A percentile compares a stretch with the other conserved stretches of the same genome.
Conservation (phyloP, 2,329 filamentous ascomycete species). For the Fusarium miscanthi region DNA sequence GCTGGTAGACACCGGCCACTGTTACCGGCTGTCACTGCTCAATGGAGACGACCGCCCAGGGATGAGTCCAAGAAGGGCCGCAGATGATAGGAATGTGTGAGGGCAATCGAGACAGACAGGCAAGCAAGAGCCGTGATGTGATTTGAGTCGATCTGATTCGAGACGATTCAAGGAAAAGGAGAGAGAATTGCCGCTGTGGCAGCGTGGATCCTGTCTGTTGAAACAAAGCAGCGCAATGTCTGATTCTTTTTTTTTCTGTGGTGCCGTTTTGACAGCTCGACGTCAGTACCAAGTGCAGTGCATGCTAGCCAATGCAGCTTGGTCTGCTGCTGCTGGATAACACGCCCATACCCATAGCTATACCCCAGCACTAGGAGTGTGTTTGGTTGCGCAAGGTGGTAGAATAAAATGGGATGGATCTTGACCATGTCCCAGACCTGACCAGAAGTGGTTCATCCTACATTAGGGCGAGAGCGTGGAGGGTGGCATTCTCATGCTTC, state of each 20-base stretch:
- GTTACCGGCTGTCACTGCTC: slow-evolving; percentile 5
- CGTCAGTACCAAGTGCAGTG: slow-evolving; percentile 16
- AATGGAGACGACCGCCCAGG: slow-evolving; percentile 17
- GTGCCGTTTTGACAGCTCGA: slow-evolving; percentile 30
- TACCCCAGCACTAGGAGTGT: slow-evolving; percentile 19
- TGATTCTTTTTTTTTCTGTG: background rate
- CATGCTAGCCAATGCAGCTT: background rate
- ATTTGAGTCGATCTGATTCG: slow-evolving; percentile 22
- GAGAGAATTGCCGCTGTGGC: slow-evolving; percentile 32
- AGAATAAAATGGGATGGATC: slow-evolving; percentile 46
- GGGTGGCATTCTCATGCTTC: slow-evolving; percentile 46
- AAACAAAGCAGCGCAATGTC: slow-evolving; percentile 23
- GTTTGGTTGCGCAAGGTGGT: slow-evolving; percentile 26
- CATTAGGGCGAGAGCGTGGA: slow-evolving; percentile 49
- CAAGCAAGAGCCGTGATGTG: slow-evolving; percentile 27
- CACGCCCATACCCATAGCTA: slow-evolving; percentile 5
- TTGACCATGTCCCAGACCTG: slow-evolving; percentile 44
- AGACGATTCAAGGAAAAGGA: slow-evolving; percentile 18
- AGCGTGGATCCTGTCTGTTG: slow-evolving; percentile 34
- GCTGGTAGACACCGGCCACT: background rate
- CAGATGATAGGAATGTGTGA: slow-evolving; percentile 13
- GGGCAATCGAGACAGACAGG: slow-evolving; percentile 18
- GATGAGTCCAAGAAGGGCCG: slow-evolving; percentile 19
- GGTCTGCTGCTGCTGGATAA: slow-evolving; percentile 11
- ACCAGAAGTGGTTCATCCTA: slow-evolving; percentile 48